Conservation (phyloP, 805 yeast genomes). For the Candida succiphila region DNA sequence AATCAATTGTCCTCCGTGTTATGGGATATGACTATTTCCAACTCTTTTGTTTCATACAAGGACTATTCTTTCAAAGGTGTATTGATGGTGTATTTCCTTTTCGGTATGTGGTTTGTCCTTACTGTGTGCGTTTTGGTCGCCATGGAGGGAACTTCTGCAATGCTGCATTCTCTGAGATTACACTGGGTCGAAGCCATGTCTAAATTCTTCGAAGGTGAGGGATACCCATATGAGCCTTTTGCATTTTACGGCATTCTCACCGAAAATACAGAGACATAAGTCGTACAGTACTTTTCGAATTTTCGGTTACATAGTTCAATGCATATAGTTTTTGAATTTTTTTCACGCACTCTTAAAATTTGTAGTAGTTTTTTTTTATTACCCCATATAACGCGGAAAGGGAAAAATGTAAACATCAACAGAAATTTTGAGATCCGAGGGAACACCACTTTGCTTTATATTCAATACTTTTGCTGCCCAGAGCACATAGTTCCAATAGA, state of each 20-base stretch:
- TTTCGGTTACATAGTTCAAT: too few relatives aligned
- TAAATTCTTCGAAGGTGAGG: constrained; percentile 72
- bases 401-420: too few relatives aligned
- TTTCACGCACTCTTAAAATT: too few relatives aligned
- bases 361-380: too few relatives aligned
- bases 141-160: constrained; percentile 83
- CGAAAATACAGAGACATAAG: constrained; percentile 3
- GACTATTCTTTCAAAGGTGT: constrained; percentile 44
- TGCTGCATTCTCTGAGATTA: constrained; percentile 66
- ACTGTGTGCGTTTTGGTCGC: constrained; percentile 61
- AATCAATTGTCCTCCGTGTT: constrained; percentile 68
- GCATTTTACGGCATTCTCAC: constrained; percentile 27
- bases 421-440: too few relatives aligned
- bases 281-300: too few relatives aligned
- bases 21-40: constrained; percentile 67
- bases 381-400: too few relatives aligned
- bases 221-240: constrained; percentile 58
- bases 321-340: too few relatives aligned
- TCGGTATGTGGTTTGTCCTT: constrained; percentile 68
- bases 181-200: constrained; percentile 85
- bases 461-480: too few relatives aligned
- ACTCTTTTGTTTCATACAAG: constrained; percentile 39
- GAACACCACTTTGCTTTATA: too few relatives aligned
- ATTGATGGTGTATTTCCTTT: constrained; percentile 46
- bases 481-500: too few relatives aligned